Evolutionary conservation across 73 alveolate species (phyloP).

Genomic region (Symbiodinium natans): DNA sequence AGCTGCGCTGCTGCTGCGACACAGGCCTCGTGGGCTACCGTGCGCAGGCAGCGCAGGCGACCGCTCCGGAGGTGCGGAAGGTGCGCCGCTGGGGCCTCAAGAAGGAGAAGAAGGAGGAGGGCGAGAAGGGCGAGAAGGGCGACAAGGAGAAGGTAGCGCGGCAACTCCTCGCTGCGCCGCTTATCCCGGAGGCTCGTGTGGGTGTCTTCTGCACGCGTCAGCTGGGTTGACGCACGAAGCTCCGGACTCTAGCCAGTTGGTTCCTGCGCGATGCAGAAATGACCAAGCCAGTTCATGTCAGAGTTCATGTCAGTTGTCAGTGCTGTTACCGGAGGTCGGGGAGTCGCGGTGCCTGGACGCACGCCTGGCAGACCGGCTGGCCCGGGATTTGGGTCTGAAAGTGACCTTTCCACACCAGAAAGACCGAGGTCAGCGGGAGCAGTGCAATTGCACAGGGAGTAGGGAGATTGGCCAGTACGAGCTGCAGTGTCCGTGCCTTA

Average conservation of each 20-base stretch:
- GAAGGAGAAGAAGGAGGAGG: not conserved
- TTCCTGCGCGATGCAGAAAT: no score
- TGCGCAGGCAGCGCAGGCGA: not conserved
- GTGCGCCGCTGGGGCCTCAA: conserved; percentile 68
- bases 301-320: not conserved
- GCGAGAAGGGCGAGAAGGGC: not conserved
- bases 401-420: conserved; percentile 78
- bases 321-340: not conserved
- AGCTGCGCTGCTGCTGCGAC: conserved; percentile 86
- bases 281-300: no score
- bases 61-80: conserved; percentile 46
- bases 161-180: not conserved
- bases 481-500: not conserved
- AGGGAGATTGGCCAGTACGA: conserved; percentile 68
- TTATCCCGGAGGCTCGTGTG: conserved; percentile 3
- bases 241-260: not conserved
- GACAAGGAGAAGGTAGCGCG: not conserved
- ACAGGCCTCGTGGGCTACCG: conserved; percentile 45
- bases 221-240: no score
- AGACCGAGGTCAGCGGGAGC: conserved; percentile 77
- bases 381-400: conserved; percentile 32
- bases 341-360: conserved; percentile 80
- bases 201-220: no score
- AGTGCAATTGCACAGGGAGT: conserved; percentile 67
- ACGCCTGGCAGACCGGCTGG: conserved; percentile 68